A percentile compares a stretch with the other conserved stretches of the same genome.
These are phyloP conservation scores for Trichosporon inkin DNA, from an alignment of 1,284 basidiomycete genomes.

Conservation along the genomic window DNA sequence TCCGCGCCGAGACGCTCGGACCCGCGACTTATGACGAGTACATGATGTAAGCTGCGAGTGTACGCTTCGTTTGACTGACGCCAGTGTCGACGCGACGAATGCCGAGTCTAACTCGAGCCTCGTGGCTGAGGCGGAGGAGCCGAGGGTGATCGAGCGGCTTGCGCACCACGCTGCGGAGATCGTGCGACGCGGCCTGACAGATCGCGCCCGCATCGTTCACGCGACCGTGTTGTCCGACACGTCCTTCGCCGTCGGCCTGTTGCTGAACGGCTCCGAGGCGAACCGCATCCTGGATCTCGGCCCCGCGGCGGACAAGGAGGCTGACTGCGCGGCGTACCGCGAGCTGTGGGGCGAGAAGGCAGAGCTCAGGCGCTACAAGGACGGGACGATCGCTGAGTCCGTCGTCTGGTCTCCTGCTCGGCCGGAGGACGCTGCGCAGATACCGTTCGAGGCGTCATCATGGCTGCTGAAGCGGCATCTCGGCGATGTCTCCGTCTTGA, in stretches of 20 bases:
- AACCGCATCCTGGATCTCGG: conserved; percentile 84
- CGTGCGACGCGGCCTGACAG: conserved; percentile 65
- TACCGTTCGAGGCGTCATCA: conserved; percentile 69
- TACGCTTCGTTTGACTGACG: conserved; percentile 8
- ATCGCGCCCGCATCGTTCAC: conserved; percentile 62
- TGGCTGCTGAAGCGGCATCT: conserved; percentile 76
- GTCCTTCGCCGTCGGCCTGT: conserved; percentile 62
- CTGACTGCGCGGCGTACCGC: conserved; percentile 60
- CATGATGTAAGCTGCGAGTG: conserved; percentile 61
- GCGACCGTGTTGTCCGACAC: conserved; percentile 50
- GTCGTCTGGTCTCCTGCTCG: conserved; percentile 72
- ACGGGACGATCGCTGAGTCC: conserved; percentile 85
- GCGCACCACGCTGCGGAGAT: conserved; percentile 57
- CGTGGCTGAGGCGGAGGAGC: conserved; percentile 54
- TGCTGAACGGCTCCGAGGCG: conserved; percentile 67
- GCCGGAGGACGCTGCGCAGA: conserved; percentile 69
- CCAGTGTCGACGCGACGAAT: conserved; percentile 60
- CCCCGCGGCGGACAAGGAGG: conserved; percentile 60
- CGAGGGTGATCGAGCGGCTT: conserved; percentile 59
- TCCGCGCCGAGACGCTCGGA: conserved; percentile 45
- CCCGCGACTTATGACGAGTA: conserved; percentile 68
- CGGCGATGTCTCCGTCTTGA: conserved; percentile 57
- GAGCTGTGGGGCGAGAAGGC: conserved; percentile 88
- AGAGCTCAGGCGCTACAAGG: conserved; percentile 94
- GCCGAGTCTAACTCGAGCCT: conserved; percentile 6